Evolutionary conservation across 2,329 filamentous ascomycete genomes (phyloP).

Genomic region (Hypoxylon sp.): DNA sequence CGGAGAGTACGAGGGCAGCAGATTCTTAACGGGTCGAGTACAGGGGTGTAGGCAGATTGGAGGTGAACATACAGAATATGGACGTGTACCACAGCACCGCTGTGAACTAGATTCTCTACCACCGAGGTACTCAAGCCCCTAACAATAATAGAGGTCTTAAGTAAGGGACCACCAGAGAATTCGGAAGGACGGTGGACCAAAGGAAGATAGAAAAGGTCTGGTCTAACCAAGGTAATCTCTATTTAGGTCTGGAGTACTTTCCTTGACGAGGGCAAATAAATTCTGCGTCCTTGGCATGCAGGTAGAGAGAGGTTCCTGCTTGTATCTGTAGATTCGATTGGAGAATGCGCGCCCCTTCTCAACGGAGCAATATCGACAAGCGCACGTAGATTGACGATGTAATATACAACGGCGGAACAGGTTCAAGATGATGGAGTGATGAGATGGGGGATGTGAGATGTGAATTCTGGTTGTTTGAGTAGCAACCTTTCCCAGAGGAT

Average conservation of each 20-base stretch:
- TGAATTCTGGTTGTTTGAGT: slow-evolving; percentile 47
- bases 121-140: slow-evolving; percentile 41
- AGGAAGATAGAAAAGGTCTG: slow-evolving; percentile 55
- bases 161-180: slow-evolving; percentile 50
- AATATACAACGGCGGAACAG: slow-evolving; percentile 58
- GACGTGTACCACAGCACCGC: slow-evolving; percentile 45
- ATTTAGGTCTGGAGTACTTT: slow-evolving; percentile 46
- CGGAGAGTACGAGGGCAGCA: slow-evolving; percentile 51
- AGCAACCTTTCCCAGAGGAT: slow-evolving; percentile 41
- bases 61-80: slow-evolving; percentile 51
- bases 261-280: slow-evolving; percentile 51
- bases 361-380: slow-evolving; percentile 59
- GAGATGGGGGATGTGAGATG: slow-evolving; percentile 46
- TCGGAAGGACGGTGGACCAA: slow-evolving; percentile 58
- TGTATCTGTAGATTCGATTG: slow-evolving; percentile 55
- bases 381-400: slow-evolving; percentile 58
- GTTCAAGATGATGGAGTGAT: slow-evolving; percentile 47
- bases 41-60: slow-evolving; percentile 52
- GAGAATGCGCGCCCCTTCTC: slow-evolving; percentile 53
- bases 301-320: slow-evolving; percentile 53
- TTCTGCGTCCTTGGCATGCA: slow-evolving; percentile 58
- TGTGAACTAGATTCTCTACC: slow-evolving; percentile 44
- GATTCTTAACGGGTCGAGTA: slow-evolving; percentile 51
- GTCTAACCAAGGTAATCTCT: slow-evolving; percentile 53
- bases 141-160: slow-evolving; percentile 52